Evolutionary conservation across 2,329 filamentous ascomycete species (phyloP), one percentile per base, ranked within the genome.

Genomic region (Clonostachys rosea): DNA sequence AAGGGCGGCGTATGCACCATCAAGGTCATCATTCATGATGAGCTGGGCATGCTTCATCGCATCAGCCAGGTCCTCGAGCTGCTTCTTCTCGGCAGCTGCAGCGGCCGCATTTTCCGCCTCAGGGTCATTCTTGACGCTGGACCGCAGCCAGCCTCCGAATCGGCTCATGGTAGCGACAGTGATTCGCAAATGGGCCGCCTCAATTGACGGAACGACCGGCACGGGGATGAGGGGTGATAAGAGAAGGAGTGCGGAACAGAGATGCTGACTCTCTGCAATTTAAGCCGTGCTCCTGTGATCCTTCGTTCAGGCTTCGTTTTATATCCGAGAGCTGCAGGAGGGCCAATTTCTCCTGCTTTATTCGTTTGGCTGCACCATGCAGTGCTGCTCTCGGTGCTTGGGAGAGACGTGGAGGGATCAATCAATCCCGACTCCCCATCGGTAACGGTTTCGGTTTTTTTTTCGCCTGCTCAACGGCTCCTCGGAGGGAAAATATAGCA

Each of bases 21-120:
- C 87, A 50, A 97, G 86, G 67, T 97, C 90, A 67, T 96, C 91
- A 61, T 94, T 86, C 76, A 96, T 86, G 56, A 96, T 89, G 48
- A 88, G 71, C 9, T 79, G 76, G 5, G 86, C 82, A 37, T 87
- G 86, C 63, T 60, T 64, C 70, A 85, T 78, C 53, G 81, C 83
- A 55, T 79, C 74, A 53, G 76, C 68, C 54, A 87, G 75, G 57
- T 84, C 71, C 40, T 68, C 66, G 51, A 75, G 68, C 58, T 82
- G 76, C 47, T 70, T 64, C 24, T 66, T 68, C 36, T 62, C 52
- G 18, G 61, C 59, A 8, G 55, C 59, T 9, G 51, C 50, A 14
- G 54, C 49, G 4, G 55, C 51, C n/a, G 56, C 53, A 35, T 53
- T 52, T 43, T 62, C 58, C 36, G 61, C 55, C 24, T 52, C 42